Evolutionary conservation across 208 protist species (phyloP).

Genomic region (Trypanosoma lewisi): DNA sequence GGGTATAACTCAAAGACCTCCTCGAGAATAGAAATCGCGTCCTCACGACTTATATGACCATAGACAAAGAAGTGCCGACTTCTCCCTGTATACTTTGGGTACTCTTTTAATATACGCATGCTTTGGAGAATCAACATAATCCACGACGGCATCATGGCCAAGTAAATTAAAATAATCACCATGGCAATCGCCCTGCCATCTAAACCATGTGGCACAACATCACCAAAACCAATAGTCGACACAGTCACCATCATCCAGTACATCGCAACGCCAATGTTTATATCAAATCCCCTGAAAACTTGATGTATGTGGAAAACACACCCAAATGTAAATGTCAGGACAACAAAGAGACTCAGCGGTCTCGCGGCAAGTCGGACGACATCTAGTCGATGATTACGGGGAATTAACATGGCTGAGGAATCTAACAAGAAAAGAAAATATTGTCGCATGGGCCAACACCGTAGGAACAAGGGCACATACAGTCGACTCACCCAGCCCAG

Average conservation of each 20-base stretch:
- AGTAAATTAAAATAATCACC: constrained; percentile 80
- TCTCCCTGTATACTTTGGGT: constrained; percentile 65
- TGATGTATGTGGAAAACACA: constrained; percentile 76
- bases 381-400: constrained; percentile 60
- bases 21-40: constrained; percentile 77
- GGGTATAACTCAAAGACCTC: constrained; percentile 85
- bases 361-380: constrained; percentile 59
- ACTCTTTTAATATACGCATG: constrained; percentile 55
- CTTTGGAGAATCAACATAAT: constrained; percentile 67
- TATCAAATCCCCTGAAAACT: constrained; percentile 55
- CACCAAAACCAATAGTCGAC: constrained; percentile 82
- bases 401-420: constrained; percentile 59
- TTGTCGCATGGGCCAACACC: constrained; percentile 83
- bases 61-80: constrained; percentile 83
- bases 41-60: constrained; percentile 60
- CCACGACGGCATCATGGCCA: constrained; percentile 83
- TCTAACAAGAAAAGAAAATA: constrained; percentile 88
- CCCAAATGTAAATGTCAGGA: constrained; percentile 66
- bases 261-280: constrained; percentile 57
- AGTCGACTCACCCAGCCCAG: constrained; percentile 68
- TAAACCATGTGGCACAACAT: constrained; percentile 62
- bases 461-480: constrained; percentile 86
- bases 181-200: constrained; percentile 66
- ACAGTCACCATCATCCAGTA: constrained; percentile 84
- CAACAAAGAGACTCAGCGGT: constrained; percentile 76